Base-by-base conservation (phyloP, 345 rosid species). In the Citrus sp. region DNA sequence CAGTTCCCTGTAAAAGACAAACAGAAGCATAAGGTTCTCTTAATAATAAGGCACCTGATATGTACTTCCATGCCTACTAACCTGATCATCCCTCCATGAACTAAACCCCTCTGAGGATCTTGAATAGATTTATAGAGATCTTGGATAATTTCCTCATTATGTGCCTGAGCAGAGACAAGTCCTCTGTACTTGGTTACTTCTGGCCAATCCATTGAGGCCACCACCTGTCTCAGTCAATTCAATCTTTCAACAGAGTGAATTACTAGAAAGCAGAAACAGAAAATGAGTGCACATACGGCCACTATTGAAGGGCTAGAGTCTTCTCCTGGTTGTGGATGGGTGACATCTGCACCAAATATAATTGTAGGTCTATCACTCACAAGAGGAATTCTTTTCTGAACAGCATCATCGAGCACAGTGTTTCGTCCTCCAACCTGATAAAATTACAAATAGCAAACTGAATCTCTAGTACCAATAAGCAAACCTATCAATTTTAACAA, bases 141-240 rank as follows among this genome's bases (percentile, higher is more conserved):
- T 51, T 85, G 77, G 8, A 95, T 95, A 0, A 95, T 93, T 85
- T 92, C 97, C 51, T 86, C 85, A 3, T 92, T 80, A 37, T 87
- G 93, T 9, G 85, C 3, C 74, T 92, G 98, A 1, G 98, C 91
- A 79, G 97, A 90, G 19, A 95, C 90, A 30, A 93, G 9, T 51
- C 86, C 95, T 60, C 97, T 81, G 62, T 95, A 95, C 78, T 89
- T 95, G 1, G 94, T 87, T 10, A 92, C 81, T 79, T 90, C 91
- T 0, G 97, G 98, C 98, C 98, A 93, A 32, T 93, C 98, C 97
- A 92, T 91, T 0, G 98, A 92, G 9, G 94, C 98, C 32, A 93
- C 98, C 1, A 92, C 98, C 97, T 95, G 80, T 3, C 22, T 0
- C 13, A 22, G 5, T 16, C 67, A 72, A 78, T 24, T 35, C 46